These are phyloP conservation scores for Sanghuangporus weigelae DNA, from an alignment of 1,284 basidiomycete genomes.

Conservation along the genomic window DNA sequence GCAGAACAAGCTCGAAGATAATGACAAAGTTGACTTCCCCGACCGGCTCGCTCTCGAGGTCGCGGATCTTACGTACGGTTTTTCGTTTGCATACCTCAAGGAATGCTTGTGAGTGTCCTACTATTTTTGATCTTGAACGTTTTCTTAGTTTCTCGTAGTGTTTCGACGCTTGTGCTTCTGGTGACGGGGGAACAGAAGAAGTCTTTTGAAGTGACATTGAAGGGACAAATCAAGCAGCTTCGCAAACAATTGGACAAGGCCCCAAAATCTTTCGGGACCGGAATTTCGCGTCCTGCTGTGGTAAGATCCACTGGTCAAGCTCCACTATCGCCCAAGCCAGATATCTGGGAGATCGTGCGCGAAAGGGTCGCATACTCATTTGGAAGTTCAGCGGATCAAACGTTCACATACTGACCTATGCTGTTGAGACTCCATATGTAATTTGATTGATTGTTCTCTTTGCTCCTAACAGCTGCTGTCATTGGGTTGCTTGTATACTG, in stretches of 20 bases:
- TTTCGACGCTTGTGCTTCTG: constrained; percentile 56
- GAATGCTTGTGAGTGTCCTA: constrained; percentile 66
- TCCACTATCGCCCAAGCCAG: constrained; percentile 17
- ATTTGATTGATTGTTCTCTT: too few species aligned
- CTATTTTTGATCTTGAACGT: constrained; percentile 20
- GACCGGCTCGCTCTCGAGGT: constrained; percentile 56
- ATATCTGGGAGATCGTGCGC: constrained; percentile 22
- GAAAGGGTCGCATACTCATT: not conserved
- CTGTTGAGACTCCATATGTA: too few species aligned
- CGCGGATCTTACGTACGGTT: constrained; percentile 53
- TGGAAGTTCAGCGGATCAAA: not conserved
- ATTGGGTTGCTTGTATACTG: not conserved
- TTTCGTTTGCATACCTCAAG: constrained; percentile 81
- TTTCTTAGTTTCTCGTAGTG: constrained; percentile 34
- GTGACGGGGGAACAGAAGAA: constrained; percentile 43
- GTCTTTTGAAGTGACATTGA: constrained; percentile 45
- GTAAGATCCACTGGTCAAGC: not conserved
- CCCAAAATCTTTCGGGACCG: not conserved
- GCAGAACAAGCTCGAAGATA: constrained; percentile 65
- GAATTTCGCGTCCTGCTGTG: not conserved
- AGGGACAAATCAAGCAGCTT: constrained; percentile 53
- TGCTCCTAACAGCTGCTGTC: too few species aligned
- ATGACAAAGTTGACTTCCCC: constrained; percentile 59
- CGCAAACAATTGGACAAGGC: constrained; percentile 51
- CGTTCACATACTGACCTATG: not conserved